Conservation (phyloP, 2,329 filamentous ascomycete genomes). For the Scorias spongiosa region DNA sequence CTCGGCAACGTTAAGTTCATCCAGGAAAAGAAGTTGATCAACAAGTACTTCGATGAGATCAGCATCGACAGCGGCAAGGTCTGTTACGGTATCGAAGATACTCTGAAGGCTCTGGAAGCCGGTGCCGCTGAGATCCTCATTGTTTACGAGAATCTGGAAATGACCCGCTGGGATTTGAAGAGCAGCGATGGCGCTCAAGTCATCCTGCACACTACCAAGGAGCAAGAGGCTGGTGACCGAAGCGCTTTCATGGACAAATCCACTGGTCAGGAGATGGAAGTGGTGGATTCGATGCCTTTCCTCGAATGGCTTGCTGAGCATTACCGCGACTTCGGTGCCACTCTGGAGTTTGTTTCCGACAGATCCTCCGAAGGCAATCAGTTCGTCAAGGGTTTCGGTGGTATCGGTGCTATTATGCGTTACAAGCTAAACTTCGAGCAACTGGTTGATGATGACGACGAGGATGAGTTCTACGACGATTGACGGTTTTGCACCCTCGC, state of each 20-base stretch:
- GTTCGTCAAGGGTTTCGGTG: constrained; percentile 99
- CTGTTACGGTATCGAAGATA: constrained; percentile 97
- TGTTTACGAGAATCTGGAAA: constrained; percentile 92
- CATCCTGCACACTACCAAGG: constrained; percentile 76
- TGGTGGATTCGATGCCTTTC: constrained; percentile 75
- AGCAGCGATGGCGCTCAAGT: constrained; percentile 56
- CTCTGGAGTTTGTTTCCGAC: constrained; percentile 93
- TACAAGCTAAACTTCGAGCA: constrained; percentile 99
- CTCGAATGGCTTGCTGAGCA: constrained; percentile 99
- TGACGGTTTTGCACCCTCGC: constrained; percentile 58
- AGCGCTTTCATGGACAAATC: constrained; percentile 88
- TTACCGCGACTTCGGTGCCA: constrained; percentile 94
- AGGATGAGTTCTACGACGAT: constrained; percentile 79
- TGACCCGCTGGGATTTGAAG: constrained; percentile 84
- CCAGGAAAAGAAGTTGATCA: constrained; percentile 99
- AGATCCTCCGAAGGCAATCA: constrained; percentile 97
- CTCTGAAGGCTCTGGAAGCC: constrained; percentile 87
- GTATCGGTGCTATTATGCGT: constrained; percentile 88
- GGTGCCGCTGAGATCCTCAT: constrained; percentile 91
- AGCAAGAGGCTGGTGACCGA: constrained; percentile 56
- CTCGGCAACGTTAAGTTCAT: constrained; percentile 99
- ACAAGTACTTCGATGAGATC: constrained; percentile 98
- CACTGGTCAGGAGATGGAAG: constrained; percentile 94
- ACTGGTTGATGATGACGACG: constrained; percentile 73
- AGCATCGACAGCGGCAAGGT: constrained; percentile 93